phyloP scores from a whole-genome alignment of 1,139 yeast genomes.

The Nakaseomyces nivariensis region DNA sequence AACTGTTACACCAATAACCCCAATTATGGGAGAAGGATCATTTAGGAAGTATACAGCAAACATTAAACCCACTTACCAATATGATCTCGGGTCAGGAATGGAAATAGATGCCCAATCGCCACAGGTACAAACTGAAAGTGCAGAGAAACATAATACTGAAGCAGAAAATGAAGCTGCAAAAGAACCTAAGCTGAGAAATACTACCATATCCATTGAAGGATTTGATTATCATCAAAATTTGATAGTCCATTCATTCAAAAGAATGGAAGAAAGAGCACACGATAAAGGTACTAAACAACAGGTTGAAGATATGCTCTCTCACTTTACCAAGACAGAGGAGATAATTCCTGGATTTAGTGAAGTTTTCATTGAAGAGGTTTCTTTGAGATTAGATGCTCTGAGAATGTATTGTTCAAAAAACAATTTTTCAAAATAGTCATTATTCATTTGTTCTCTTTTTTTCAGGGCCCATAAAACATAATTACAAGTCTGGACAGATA shows the following conservation, averaged over 20 bases:
- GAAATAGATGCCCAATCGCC: slow-evolving; percentile 10
- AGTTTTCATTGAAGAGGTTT: slow-evolving; percentile 54
- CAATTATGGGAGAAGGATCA: slow-evolving; percentile 12
- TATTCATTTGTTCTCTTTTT: background rate
- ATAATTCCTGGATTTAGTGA: slow-evolving; percentile 55
- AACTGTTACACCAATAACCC: slow-evolving; percentile 20
- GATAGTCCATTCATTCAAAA: slow-evolving; percentile 33
- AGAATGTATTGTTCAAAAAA: slow-evolving; percentile 13
- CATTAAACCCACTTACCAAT: slow-evolving; percentile 3
- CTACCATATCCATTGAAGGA: slow-evolving; percentile 10
- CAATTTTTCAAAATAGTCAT: background rate
- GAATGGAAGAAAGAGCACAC: slow-evolving; percentile 43
- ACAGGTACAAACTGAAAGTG: background rate
- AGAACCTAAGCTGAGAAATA: background rate
- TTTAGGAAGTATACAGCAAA: slow-evolving; percentile 13
- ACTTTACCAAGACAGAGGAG: slow-evolving; percentile 38
- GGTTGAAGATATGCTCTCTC: slow-evolving; percentile 35
- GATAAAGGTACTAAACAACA: slow-evolving; percentile 36
- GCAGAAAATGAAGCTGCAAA: slow-evolving; percentile 6
- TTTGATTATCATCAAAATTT: slow-evolving; percentile 33
- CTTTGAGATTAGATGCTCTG: slow-evolving; percentile 29
- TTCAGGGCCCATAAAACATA: too few species aligned
- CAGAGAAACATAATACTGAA: too few species aligned
- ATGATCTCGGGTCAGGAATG: slow-evolving; percentile 19
- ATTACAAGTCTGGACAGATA: background rate